A percentile compares a stretch with the other conserved stretches of the same genome.
phyloP scores from a whole-genome alignment of 106 monocot genomes.

The Dendrobium huoshanense region DNA sequence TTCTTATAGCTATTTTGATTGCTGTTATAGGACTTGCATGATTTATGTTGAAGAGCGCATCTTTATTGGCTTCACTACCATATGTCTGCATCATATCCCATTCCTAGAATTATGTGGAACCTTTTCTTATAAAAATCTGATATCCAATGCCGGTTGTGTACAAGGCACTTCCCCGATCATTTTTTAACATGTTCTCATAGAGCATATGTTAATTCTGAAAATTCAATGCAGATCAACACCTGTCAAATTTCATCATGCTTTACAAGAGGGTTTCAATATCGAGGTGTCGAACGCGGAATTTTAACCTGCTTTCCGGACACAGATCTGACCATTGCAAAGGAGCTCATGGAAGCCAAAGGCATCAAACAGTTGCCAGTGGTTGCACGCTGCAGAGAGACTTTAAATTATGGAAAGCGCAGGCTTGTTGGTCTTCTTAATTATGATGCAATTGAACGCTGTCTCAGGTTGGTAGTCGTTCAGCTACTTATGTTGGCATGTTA shows the following conservation, averaged over 20 bases:
- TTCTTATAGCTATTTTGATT: not conserved
- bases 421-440: conserved; percentile 73
- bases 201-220: not conserved
- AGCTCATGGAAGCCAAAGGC: conserved; percentile 97
- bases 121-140: not conserved
- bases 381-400: conserved; percentile 47
- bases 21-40: not conserved
- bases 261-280: conserved; percentile 66
- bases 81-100: not conserved
- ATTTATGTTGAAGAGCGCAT: not conserved
- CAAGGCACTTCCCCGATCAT: not conserved
- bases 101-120: not conserved
- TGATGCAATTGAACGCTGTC: conserved; percentile 61
- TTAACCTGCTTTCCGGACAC: conserved; percentile 91
- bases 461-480: conserved; percentile 46
- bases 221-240: conserved; percentile 41
- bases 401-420: conserved; percentile 57
- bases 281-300: conserved; percentile 68
- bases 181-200: not conserved
- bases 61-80: not conserved
- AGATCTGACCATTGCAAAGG: conserved; percentile 80
- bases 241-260: conserved; percentile 56
- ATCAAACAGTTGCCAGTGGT: conserved; percentile 93
- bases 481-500: not conserved
- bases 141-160: not conserved